Evolutionary conservation across 805 yeast species (phyloP).

Genomic region (Lipomyces sp.): DNA sequence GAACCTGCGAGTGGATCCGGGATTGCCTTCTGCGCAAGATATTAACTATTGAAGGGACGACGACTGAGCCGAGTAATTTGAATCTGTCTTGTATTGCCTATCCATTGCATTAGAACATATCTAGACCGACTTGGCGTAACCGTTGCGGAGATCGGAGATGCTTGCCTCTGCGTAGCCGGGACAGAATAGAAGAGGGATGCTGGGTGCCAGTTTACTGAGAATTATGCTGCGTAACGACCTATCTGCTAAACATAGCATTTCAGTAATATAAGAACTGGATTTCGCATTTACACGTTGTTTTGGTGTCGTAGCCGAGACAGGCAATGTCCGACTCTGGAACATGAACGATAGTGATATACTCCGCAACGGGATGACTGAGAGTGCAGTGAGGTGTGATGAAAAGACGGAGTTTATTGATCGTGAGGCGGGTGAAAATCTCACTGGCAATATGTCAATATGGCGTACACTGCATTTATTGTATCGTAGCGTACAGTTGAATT

Average conservation of each 20-base stretch:
- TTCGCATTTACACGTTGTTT: background rate
- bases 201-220: constrained; percentile 16
- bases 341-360: background rate
- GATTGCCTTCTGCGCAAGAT: constrained; percentile 15
- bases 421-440: constrained; percentile 5
- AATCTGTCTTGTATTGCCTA: constrained; percentile 9
- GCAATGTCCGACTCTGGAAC: background rate
- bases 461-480: constrained; percentile 4
- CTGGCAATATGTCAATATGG: background rate
- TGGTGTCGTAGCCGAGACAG: background rate
- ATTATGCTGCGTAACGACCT: constrained; percentile 14
- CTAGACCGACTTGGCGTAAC: background rate
- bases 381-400: background rate
- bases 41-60: constrained; percentile 14
- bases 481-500: background rate
- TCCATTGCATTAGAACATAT: background rate
- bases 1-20: background rate
- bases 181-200: constrained; percentile 22
- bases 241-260: constrained; percentile 14
- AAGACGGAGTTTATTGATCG: background rate
- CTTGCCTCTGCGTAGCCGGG: constrained; percentile 20
- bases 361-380: background rate
- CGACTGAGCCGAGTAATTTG: constrained; percentile 9
- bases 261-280: background rate
- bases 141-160: background rate